A percentile compares a stretch with the other conserved stretches of the same genome.
phyloP scores from a whole-genome alignment of 805 yeast genomes.

The Zygosaccharomyces siamensis region DNA sequence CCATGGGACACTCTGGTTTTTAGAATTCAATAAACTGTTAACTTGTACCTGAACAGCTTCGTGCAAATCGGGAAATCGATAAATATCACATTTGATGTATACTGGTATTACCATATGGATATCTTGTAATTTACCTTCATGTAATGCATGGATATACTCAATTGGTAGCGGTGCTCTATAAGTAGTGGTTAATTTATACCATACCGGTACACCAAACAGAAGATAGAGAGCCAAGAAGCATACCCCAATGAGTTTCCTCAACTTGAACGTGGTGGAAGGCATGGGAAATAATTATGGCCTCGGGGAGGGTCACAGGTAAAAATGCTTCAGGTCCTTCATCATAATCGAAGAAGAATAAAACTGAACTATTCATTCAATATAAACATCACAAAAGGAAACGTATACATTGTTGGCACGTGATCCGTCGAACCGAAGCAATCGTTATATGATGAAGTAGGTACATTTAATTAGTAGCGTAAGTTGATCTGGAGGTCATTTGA shows the following conservation, averaged over 20 bases:
- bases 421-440: not conserved
- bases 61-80: conserved; percentile 62
- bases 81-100: conserved; percentile 39
- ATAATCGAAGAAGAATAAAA: not conserved
- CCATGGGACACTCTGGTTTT: conserved; percentile 35
- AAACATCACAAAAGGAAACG: not conserved
- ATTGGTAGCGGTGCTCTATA: conserved; percentile 40
- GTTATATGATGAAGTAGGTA: not conserved
- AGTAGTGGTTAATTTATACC: conserved; percentile 41
- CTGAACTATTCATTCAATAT: not conserved
- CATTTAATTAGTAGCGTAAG: not conserved
- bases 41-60: conserved; percentile 49
- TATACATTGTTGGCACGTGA: conserved; percentile 1
- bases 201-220: conserved; percentile 38
- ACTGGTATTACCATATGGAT: conserved; percentile 42
- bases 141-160: conserved; percentile 35
- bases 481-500: no score
- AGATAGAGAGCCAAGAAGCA: conserved; percentile 30
- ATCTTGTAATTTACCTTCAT: conserved; percentile 41
- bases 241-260: conserved; percentile 24
- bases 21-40: conserved; percentile 38
- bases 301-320: not conserved
- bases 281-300: not conserved
- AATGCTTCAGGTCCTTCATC: not conserved
- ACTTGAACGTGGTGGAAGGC: not conserved